phyloP scores from a whole-genome alignment of 2,329 filamentous ascomycete genomes.

The Fusarium devonianum region DNA sequence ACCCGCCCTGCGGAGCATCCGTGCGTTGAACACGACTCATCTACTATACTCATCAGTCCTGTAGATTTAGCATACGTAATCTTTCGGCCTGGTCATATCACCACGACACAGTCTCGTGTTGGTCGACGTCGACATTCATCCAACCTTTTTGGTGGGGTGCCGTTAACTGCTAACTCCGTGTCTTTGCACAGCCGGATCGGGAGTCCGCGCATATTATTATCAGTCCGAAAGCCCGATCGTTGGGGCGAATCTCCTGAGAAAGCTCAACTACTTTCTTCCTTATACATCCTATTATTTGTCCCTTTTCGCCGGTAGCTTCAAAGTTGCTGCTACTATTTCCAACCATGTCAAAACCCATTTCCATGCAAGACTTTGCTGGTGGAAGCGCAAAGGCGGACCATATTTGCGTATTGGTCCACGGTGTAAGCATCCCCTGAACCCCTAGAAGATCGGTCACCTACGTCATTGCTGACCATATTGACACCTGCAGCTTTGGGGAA shows the following conservation, averaged over 20 bases:
- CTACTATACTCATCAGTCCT: slow-evolving; percentile 14
- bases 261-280: slow-evolving; percentile 25
- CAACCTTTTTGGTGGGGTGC: slow-evolving; percentile 17
- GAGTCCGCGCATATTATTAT: slow-evolving; percentile 9
- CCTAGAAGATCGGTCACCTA: slow-evolving; percentile 23
- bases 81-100: slow-evolving; percentile 1
- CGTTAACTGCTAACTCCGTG: slow-evolving; percentile 28
- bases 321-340: slow-evolving; percentile 26
- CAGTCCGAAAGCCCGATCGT: slow-evolving; percentile 31
- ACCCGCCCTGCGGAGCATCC: not conserved
- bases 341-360: slow-evolving; percentile 28
- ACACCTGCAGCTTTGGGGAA: slow-evolving; percentile 72
- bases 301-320: not conserved
- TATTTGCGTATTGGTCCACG: slow-evolving; percentile 79
- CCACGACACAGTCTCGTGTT: slow-evolving; percentile 11
- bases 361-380: slow-evolving; percentile 51
- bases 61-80: slow-evolving; percentile 10
- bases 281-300: slow-evolving; percentile 2
- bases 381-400: slow-evolving; percentile 67
- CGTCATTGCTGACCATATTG: slow-evolving; percentile 35
- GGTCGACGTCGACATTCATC: slow-evolving; percentile 26
- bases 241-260: slow-evolving; percentile 34
- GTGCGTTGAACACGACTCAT: not conserved
- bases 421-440: slow-evolving; percentile 59
- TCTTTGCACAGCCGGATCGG: slow-evolving; percentile 6